phyloP scores from a whole-genome alignment of 2,329 filamentous ascomycete genomes.

The Alternaria ethzedia region DNA sequence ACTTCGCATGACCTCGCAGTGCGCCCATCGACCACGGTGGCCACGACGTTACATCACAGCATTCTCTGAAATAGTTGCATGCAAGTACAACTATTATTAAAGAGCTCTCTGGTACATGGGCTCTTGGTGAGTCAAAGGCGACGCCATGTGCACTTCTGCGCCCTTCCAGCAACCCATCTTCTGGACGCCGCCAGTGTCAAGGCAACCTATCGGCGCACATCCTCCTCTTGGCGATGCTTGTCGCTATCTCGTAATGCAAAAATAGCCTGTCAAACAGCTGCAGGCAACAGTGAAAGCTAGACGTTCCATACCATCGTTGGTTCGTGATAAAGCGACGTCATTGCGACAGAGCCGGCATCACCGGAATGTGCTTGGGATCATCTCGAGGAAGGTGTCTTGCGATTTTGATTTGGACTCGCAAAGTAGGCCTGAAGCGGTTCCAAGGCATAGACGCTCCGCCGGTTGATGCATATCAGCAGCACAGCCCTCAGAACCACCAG shows the following conservation, averaged over 20 bases:
- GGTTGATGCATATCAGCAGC: slow-evolving; percentile 29
- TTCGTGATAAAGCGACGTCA: slow-evolving; percentile 15
- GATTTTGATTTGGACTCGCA: slow-evolving; percentile 18
- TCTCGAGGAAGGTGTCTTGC: neutral
- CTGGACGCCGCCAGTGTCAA: slow-evolving; percentile 18
- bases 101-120: neutral
- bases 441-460: slow-evolving; percentile 26
- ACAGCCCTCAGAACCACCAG: slow-evolving; percentile 28
- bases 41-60: slow-evolving; percentile 17
- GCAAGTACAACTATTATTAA: slow-evolving; percentile 33
- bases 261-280: slow-evolving; percentile 34
- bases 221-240: slow-evolving; percentile 37
- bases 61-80: slow-evolving; percentile 6
- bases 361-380: neutral
- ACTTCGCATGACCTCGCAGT: slow-evolving; percentile 5
- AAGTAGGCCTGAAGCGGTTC: slow-evolving; percentile 28
- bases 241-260: slow-evolving; percentile 28
- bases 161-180: slow-evolving; percentile 17
- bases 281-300: slow-evolving; percentile 14
- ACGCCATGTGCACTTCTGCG: slow-evolving; percentile 15
- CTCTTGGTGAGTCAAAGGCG: slow-evolving; percentile 17
- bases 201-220: slow-evolving; percentile 18
- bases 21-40: slow-evolving; percentile 9
- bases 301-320: slow-evolving; percentile 27
- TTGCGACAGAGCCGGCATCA: neutral